Percentiles rank a stretch among this genome's conserved stretches.
phyloP scores from a whole-genome alignment of 2,329 filamentous ascomycete species.

The Fonsecaea erecta region DNA sequence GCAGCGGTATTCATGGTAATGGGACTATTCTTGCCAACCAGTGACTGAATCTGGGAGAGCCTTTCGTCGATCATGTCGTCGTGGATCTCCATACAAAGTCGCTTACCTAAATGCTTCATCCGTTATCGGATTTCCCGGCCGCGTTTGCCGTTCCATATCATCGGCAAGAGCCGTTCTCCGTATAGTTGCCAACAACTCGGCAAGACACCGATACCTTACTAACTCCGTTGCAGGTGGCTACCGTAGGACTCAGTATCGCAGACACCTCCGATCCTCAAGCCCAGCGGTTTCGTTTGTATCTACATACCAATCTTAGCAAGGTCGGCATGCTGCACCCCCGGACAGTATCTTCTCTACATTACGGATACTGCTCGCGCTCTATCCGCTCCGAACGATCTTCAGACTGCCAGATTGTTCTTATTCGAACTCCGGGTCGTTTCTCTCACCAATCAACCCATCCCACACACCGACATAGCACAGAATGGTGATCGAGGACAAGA shows the following conservation, averaged over 20 bases:
- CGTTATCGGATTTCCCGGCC: neutral
- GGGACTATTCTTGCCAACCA: neutral
- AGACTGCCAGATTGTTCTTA: too few relatives aligned
- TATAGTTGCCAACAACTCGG: neutral
- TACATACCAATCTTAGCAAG: too few relatives aligned
- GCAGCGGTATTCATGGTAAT: neutral
- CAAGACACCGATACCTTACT: too few relatives aligned
- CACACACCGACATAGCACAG: neutral
- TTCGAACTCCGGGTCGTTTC: too few relatives aligned
- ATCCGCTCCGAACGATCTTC: too few relatives aligned
- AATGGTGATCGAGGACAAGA: conserved; percentile 2
- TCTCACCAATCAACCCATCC: neutral
- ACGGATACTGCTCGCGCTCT: too few relatives aligned
- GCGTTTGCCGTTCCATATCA: neutral
- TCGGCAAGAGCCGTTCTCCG: conserved; percentile 2
- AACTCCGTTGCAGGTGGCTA: too few relatives aligned
- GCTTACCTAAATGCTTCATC: neutral
- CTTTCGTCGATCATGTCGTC: neutral
- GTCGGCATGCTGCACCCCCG: too few relatives aligned
- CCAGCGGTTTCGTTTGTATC: too few relatives aligned
- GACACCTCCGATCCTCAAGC: too few relatives aligned
- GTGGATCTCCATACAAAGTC: neutral
- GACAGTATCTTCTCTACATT: too few relatives aligned
- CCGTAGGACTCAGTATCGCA: too few relatives aligned
- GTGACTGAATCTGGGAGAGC: neutral